A percentile compares a stretch with the other conserved stretches of the same genome.
Evolutionary conservation across 257 asterid species (phyloP).

Genomic region (Linaria vulgaris): DNA sequence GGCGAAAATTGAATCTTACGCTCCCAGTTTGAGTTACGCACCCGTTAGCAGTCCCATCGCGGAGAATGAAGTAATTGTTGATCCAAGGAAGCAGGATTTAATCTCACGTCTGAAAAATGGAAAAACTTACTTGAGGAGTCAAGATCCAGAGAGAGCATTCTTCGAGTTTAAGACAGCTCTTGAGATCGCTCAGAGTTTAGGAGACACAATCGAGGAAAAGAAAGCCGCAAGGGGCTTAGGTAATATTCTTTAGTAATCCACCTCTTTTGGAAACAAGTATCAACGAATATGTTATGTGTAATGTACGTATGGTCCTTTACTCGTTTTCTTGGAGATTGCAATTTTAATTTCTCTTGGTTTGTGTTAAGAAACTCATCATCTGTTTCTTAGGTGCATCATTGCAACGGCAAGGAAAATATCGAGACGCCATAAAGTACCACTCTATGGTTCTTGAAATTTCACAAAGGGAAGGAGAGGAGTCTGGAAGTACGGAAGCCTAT

Average conservation of each 20-base stretch:
- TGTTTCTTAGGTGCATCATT: constrained; percentile 70
- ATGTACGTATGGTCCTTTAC: no score
- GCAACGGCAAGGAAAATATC: constrained; percentile 85
- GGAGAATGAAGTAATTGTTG: constrained; percentile 84
- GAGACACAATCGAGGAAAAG: constrained; percentile 86
- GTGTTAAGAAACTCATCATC: no score
- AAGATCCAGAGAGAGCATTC: constrained; percentile 78
- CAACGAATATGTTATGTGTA: neutral
- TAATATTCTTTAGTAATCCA: constrained; percentile 24
- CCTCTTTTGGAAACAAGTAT: neutral
- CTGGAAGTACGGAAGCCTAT: constrained; percentile 90
- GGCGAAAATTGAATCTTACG: constrained; percentile 96
- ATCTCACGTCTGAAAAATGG: constrained; percentile 77
- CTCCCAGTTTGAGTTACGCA: constrained; percentile 91
- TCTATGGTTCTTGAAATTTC: constrained; percentile 78
- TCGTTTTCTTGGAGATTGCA: neutral
- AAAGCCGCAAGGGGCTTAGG: constrained; percentile 99
- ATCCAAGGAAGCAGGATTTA: constrained; percentile 76
- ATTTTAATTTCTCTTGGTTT: neutral
- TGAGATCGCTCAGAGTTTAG: constrained; percentile 73
- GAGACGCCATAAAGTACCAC: constrained; percentile 87
- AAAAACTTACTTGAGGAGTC: constrained; percentile 77
- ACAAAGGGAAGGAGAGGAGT: constrained; percentile 80
- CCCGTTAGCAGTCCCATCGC: constrained; percentile 75
- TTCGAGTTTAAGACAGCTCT: constrained; percentile 82